Conservation (phyloP, 257 asterid species). For the Buddleja alternifolia region DNA sequence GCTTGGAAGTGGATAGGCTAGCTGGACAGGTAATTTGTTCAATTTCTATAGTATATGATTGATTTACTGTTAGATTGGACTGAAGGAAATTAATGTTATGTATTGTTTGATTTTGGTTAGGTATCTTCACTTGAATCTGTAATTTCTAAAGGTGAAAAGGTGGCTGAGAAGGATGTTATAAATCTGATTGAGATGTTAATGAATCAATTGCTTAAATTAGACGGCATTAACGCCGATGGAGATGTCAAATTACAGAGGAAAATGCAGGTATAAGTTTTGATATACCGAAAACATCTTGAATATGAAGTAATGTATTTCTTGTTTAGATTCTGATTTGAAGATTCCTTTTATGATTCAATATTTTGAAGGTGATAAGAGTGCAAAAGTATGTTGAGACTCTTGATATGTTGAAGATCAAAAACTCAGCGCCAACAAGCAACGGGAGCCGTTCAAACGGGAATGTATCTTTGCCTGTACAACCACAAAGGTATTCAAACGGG, state of each 20-base stretch:
- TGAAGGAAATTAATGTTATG: neutral
- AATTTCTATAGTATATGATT: neutral
- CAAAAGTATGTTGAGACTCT: constrained; percentile 82
- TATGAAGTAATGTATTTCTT: neutral
- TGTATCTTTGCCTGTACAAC: constrained; percentile 30
- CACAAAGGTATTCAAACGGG: no score
- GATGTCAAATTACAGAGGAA: constrained; percentile 80
- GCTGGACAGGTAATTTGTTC: constrained; percentile 58
- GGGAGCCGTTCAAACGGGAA: constrained; percentile 15
- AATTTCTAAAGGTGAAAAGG: constrained; percentile 66
- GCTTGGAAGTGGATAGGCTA: constrained; percentile 76
- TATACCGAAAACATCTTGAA: neutral
- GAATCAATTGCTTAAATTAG: constrained; percentile 80
- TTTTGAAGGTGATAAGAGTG: constrained; percentile 64
- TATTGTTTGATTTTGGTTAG: constrained; percentile 41
- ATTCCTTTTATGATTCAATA: neutral
- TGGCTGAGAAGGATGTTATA: constrained; percentile 64
- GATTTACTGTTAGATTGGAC: neutral
- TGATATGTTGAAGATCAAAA: constrained; percentile 72
- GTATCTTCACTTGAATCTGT: constrained; percentile 73
- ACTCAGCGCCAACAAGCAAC: constrained; percentile 37
- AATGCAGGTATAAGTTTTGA: constrained; percentile 63
- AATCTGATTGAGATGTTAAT: constrained; percentile 70
- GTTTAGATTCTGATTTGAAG: neutral
- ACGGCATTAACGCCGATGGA: constrained; percentile 66